Evolutionary conservation across 768 basidiomycete species (phyloP), one percentile per base, ranked within the genome.

Genomic region (Ephemerocybe angulata): DNA sequence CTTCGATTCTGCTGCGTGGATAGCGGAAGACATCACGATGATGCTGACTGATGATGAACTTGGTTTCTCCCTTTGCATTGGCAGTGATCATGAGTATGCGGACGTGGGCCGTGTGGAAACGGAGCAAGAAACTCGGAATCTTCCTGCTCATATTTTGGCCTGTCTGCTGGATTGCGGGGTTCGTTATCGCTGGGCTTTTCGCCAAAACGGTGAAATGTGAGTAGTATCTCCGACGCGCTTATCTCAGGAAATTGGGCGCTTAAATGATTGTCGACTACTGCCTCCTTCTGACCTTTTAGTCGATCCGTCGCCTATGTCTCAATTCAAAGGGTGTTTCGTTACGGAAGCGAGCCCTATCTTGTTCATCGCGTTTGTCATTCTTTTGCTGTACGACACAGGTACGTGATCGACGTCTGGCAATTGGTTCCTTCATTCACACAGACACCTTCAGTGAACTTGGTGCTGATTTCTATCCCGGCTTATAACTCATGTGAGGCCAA

Each of bases 51-150:
- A n/a, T 22, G 10, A 38, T 31, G 19, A 19, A 25, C 50, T 51
- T n/a, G 21, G 21, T 35, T 2, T 35, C 37, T 33, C 24, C 13
- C 37, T 8, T 17, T n/a, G n/a, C 8, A 2, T 35, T 10, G 1
- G 21, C 25, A 62, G 62, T 58, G 31, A 50, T 62, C 6, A 55
- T 62, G 52, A 63, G 59, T 15, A 49, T 57, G 10, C 55, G 62
- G 25, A 63, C 62, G 3, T 63, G 62, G 62, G 62, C 58, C 22
- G 60, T 63, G 7, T 63, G 62, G 62, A 48, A 56, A 24, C 60
- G 57, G 37, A 53, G 47, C 41, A 42, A 53, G 12, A 50, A 30
- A 3, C 41, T 63, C 44, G 54, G 53, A 25, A 53, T 42, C 21
- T 5, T 50, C 17, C 53, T 63, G 27, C 41, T 46, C 4, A 50